Base-by-base conservation (phyloP, 164 flowering plant genomes). In the Umbilicus rupestris region DNA sequence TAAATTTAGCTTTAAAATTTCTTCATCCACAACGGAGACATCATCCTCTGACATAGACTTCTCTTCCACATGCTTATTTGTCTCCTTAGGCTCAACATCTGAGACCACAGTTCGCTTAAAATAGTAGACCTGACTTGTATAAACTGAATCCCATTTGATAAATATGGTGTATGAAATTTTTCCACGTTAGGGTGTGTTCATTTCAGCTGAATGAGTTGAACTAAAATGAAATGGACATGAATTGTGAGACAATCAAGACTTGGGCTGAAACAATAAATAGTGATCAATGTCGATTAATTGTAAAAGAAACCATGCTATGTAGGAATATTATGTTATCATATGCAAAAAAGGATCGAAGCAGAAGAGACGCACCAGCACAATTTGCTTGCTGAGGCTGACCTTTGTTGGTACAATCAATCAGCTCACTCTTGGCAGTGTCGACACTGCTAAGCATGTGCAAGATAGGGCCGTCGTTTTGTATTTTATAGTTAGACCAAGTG, bases 51-150 rank as follows among this genome's bases (percentile, higher is more conserved):
- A 62, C 30, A 66, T 52, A 16, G 73, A 47, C 35, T 50, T 42
- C 47, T 73, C 70, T 78, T 76, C 69, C 62, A 16, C 66, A 15
- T 42, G n/a, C 1, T 24, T 20, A 31, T 45, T 19, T 46, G 62
- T 60, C 67, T 66, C 68, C 66, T 64, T 73, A 10, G 68, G 63
- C 39, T 58, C 1, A 30, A 67, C 55, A 14, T 52, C 74, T 74
- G 77, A 57, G 44, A 42, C 46, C 57, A 28, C 66, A 60, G 10
- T 15, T 47, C 19, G 20, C 24, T 16, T 35, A 35, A 0, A 35
- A 35, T 35, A 35, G 37, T 35, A 35, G 37, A 35, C 37, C 7
- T 35, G 37, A 35, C 37, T 35, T 35, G 37, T 7, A 7, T 35
- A 35, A 5, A 41, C 10, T 41, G 16, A 10, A 41, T 14, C 7